Conservation (phyloP, 176 grass and related monocot genomes). For the Carex myosuroides region DNA sequence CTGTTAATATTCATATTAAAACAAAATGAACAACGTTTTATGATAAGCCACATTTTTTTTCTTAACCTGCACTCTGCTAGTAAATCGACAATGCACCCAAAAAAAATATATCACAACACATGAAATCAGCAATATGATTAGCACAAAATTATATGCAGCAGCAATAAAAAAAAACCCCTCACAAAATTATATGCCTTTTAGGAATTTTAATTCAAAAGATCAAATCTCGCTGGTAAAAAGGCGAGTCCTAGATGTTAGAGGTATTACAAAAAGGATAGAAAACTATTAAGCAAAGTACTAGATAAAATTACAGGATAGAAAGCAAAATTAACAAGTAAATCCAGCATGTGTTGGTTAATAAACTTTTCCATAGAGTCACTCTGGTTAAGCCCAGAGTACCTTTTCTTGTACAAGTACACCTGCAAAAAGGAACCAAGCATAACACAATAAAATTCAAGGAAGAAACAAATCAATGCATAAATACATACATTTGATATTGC, state of each 20-base stretch:
- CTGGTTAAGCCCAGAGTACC: background rate
- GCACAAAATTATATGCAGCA: background rate
- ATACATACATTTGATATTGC: constrained; percentile 27
- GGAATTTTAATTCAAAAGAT: background rate
- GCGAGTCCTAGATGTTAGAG: background rate
- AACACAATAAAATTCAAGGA: background rate
- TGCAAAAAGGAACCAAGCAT: background rate
- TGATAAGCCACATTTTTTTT: background rate
- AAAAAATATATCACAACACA: background rate
- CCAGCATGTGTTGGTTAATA: constrained; percentile 1
- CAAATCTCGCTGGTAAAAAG: background rate
- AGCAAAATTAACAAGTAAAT: constrained; percentile 2
- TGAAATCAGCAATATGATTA: background rate
- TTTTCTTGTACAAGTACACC: constrained; percentile 12
- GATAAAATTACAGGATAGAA: background rate
- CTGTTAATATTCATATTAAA: background rate
- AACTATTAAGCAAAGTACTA: background rate
- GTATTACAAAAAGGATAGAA: background rate
- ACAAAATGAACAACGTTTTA: background rate
- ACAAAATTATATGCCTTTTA: too few species aligned
- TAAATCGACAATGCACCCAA: background rate
- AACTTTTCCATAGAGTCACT: constrained; percentile 3
- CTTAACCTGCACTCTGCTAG: background rate
- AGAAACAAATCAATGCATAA: constrained; percentile 7
- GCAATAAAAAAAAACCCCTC: too few species aligned